phyloP scores from a whole-genome alignment of 2,329 filamentous ascomycete species.

The Colletotrichum musae region DNA sequence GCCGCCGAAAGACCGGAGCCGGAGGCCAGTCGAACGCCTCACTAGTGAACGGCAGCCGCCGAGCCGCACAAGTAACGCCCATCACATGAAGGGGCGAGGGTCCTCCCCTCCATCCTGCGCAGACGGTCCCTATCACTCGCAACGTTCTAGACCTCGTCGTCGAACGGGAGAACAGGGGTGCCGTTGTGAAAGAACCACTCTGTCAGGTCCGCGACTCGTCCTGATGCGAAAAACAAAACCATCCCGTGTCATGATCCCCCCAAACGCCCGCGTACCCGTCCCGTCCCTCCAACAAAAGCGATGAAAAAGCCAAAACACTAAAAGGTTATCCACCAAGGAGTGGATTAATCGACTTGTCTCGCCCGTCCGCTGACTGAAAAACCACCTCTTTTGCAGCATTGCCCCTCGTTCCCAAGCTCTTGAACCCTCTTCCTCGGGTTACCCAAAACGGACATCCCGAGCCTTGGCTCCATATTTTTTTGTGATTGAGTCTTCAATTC shows the following conservation, averaged over 20 bases:
- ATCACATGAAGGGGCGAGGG: neutral
- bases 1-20: slow-evolving; percentile 34
- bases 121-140: neutral
- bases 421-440: slow-evolving; percentile 15
- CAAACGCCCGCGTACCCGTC: slow-evolving; percentile 10
- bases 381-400: slow-evolving; percentile 1
- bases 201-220: neutral
- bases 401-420: slow-evolving; percentile 15
- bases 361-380: slow-evolving; percentile 30
- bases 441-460: slow-evolving; percentile 25
- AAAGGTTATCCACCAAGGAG: slow-evolving; percentile 13
- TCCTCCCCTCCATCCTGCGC: slow-evolving; percentile 1
- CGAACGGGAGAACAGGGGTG: neutral
- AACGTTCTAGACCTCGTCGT: slow-evolving; percentile 10
- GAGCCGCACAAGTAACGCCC: slow-evolving; percentile 4
- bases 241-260: neutral
- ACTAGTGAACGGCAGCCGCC: neutral
- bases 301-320: too few relatives aligned
- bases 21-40: neutral
- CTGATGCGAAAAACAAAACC: slow-evolving; percentile 1
- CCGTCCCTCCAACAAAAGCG: neutral
- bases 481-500: too few relatives aligned
- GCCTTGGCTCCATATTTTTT: slow-evolving; percentile 18
- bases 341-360: slow-evolving; percentile 36
- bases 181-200: neutral